phyloP scores from a whole-genome alignment of 306 rosid species.

The Trifolium fragiferum region DNA sequence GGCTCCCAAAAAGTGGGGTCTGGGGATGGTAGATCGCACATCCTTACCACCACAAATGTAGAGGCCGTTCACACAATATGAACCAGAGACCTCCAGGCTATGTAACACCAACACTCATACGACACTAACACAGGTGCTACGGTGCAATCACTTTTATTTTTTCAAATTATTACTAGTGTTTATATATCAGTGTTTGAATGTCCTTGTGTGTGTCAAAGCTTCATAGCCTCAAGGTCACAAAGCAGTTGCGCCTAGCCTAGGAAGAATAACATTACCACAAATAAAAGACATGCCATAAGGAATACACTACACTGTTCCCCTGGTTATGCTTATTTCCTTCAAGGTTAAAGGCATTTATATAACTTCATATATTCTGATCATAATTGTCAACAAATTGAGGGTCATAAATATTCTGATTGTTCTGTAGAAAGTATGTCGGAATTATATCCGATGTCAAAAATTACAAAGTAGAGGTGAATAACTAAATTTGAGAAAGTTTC shows the following conservation, averaged over 20 bases:
- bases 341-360: constrained; percentile 1
- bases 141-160: neutral
- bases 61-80: neutral
- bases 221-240: neutral
- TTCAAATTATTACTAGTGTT: neutral
- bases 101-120: neutral
- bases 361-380: neutral
- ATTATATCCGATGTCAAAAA: constrained; percentile 10
- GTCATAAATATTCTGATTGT: constrained; percentile 25
- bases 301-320: constrained; percentile 6
- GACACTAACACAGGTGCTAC: neutral
- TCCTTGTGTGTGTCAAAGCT: neutral
- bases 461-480: constrained; percentile 27
- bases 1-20: neutral
- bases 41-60: neutral
- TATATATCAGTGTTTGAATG: neutral
- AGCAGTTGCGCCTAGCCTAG: neutral
- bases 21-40: neutral
- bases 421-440: constrained; percentile 3
- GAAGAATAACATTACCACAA: neutral
- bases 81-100: neutral
- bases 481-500: constrained; percentile 29
- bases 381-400: constrained; percentile 19
- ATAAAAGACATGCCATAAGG: constrained; percentile 4
- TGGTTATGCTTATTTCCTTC: constrained; percentile 17